phyloP scores from a whole-genome alignment of 2,329 filamentous ascomycete species.

The Aspergillus carbonarius region DNA sequence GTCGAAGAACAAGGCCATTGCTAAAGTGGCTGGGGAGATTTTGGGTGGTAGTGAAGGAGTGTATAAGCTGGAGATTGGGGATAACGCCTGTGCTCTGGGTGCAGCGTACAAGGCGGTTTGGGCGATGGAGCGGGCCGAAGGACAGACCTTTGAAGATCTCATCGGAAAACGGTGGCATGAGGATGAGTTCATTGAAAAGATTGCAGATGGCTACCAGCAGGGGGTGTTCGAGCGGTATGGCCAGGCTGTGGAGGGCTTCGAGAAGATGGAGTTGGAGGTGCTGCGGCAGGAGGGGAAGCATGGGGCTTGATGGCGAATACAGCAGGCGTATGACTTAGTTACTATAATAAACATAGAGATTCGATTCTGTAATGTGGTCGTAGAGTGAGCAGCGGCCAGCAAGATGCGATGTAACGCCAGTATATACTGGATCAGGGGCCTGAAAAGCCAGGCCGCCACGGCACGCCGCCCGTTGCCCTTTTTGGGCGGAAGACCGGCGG shows the following conservation, averaged over 20 bases:
- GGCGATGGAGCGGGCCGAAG: constrained; percentile 68
- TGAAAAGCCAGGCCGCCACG: neutral
- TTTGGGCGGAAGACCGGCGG: constrained; percentile 3
- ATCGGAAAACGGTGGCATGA: constrained; percentile 84
- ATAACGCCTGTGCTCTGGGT: constrained; percentile 90
- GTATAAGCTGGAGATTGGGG: constrained; percentile 89
- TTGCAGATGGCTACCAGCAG: constrained; percentile 76
- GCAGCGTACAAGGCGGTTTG: constrained; percentile 96
- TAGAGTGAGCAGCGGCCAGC: neutral
- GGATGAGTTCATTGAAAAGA: constrained; percentile 75
- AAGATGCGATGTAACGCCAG: neutral
- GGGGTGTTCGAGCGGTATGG: constrained; percentile 78
- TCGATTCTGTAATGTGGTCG: neutral
- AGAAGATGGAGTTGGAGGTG: constrained; percentile 69
- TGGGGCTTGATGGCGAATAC: neutral
- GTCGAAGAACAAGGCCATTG: constrained; percentile 84
- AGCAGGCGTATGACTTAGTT: neutral
- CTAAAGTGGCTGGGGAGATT: constrained; percentile 79
- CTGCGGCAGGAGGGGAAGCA: constrained; percentile 44
- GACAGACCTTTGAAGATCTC: constrained; percentile 83
- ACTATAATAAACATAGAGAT: neutral
- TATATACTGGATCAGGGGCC: neutral
- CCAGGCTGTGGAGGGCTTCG: constrained; percentile 71
- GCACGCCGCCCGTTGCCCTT: constrained; percentile 7
- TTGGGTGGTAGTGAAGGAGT: constrained; percentile 87